These are phyloP conservation scores for Verruconis gallopava DNA, from an alignment of 2,329 filamentous ascomycete species.

Conservation along the genomic window DNA sequence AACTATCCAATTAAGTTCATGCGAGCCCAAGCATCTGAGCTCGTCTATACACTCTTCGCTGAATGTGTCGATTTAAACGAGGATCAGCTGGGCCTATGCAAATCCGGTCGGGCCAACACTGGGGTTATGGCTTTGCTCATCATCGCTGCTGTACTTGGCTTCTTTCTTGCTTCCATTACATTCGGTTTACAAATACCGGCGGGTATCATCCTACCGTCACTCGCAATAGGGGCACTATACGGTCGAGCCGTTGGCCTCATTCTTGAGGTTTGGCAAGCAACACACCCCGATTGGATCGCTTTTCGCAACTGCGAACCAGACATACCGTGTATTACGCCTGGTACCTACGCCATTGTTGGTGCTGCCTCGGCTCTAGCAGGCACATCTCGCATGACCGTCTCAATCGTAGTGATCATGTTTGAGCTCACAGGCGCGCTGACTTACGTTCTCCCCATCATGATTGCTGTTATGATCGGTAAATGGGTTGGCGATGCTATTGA, in stretches of 20 bases:
- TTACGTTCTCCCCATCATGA: conserved; percentile 97
- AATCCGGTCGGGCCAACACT: conserved; percentile 68
- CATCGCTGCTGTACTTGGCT: conserved; percentile 69
- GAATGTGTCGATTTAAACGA: conserved; percentile 75
- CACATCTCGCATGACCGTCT: conserved; percentile 91
- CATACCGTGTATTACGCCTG: conserved; percentile 77
- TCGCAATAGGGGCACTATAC: conserved; percentile 85
- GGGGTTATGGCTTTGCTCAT: conserved; percentile 73
- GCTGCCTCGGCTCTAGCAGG: conserved; percentile 89
- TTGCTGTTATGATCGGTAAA: conserved; percentile 94
- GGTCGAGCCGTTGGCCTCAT: conserved; percentile 82
- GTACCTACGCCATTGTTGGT: conserved; percentile 92
- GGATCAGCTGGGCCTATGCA: conserved; percentile 83
- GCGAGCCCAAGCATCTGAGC: conserved; percentile 79
- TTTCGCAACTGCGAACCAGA: conserved; percentile 78
- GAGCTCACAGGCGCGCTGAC: conserved; percentile 33
- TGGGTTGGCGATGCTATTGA: conserved; percentile 97
- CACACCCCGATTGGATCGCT: conserved; percentile 61
- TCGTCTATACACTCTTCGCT: conserved; percentile 83
- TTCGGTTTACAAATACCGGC: conserved; percentile 92
- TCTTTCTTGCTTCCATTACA: conserved; percentile 73
- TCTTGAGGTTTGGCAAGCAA: conserved; percentile 75
- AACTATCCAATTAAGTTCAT: conserved; percentile 97
- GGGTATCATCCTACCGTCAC: conserved; percentile 88
- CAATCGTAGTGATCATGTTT: conserved; percentile 97